These are phyloP conservation scores for Coemansia sp. DNA, from an alignment of 192 early-diverging fungal species.

Conservation along the genomic window DNA sequence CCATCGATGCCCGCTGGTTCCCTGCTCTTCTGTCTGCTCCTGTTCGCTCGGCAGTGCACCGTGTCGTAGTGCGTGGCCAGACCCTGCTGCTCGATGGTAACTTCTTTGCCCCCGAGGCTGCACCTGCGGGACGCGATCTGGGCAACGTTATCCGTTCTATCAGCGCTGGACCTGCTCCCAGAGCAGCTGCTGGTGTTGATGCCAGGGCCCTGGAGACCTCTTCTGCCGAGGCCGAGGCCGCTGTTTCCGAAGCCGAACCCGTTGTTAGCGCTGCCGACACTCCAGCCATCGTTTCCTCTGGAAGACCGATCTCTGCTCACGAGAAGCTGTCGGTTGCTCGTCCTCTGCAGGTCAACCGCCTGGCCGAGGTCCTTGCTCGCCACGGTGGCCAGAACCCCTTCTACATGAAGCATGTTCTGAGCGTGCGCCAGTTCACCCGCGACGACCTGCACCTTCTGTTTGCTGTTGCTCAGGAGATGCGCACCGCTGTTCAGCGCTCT, in stretches of 20 bases:
- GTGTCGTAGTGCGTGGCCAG: conserved; percentile 85
- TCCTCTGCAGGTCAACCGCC: conserved; percentile 8
- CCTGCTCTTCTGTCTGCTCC: conserved; percentile 59
- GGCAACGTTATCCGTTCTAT: conserved; percentile 39
- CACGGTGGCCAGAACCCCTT: conserved; percentile 67
- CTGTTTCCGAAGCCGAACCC: neutral
- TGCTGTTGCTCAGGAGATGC: conserved; percentile 96
- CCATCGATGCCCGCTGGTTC: conserved; percentile 47
- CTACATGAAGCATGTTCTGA: conserved; percentile 91
- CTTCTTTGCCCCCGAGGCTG: conserved; percentile 48
- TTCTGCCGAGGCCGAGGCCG: neutral
- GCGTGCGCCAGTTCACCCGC: conserved; percentile 88
- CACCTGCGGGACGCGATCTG: conserved; percentile 55
- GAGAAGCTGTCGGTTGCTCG: conserved; percentile 26
- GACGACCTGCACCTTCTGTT: conserved; percentile 94
- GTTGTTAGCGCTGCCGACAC: neutral
- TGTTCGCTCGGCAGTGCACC: conserved; percentile 75
- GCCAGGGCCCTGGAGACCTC: neutral
- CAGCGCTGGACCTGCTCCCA: conserved; percentile 42
- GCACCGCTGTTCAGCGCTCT: conserved; percentile 87
- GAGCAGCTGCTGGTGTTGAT: conserved; percentile 19
- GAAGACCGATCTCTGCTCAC: neutral
- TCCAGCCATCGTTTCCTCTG: neutral
- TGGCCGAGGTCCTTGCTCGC: conserved; percentile 50
- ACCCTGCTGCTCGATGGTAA: conserved; percentile 87